Base-by-base conservation (phyloP, 495 filamentous ascomycete species). In the Aspergillus avenaceus region DNA sequence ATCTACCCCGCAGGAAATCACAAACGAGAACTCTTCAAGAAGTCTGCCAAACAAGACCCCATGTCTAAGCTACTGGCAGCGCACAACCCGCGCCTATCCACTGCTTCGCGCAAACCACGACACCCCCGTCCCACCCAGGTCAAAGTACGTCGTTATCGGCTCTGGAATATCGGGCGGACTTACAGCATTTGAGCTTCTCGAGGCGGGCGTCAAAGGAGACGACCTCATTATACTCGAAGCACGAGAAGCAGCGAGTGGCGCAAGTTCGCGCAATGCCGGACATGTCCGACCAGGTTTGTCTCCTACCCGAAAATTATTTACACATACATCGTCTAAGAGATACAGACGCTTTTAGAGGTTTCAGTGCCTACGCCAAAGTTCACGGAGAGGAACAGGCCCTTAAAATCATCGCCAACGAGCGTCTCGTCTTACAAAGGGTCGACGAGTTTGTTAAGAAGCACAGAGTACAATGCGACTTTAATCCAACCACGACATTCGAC, bases 191-290 rank as follows among this genome's bases (percentile, higher is more conserved):
- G 49, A 65, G 25, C 28, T 67, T 0, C 40, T 67, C 8, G 52
- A 63, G 34, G 45, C 49, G 0, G 64, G 64, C 0, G 60, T 54
- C 0, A 43, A 51, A 16, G 55, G 40, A 0, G 52, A 65, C 16
- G 64, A 67, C 14, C 38, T 67, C 2, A 23, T 67, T 5, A 63
- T 67, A 38, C 32, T 67, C n/a, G 64, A 67, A 25, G 64, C 64
- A 8, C 54, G 64, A 7, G 64, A 67, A 41, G 64, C 64, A 8
- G 60, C 56, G 1, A 59, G 60, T 44, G 65, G 65, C 4, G 62
- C 65, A 6, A 65, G 56, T 46, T 63, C 60, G 1, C 52, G 65
- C 5, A 68, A 68, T 52, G 65, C 65, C 1, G 65, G 65, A 16
- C 65, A 68, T 46, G 56, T 68, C 4, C 55, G 65, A 48, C 65